Evolutionary conservation across 176 grass and related monocot species (phyloP).

Genomic region (Eragrostis nindensis): DNA sequence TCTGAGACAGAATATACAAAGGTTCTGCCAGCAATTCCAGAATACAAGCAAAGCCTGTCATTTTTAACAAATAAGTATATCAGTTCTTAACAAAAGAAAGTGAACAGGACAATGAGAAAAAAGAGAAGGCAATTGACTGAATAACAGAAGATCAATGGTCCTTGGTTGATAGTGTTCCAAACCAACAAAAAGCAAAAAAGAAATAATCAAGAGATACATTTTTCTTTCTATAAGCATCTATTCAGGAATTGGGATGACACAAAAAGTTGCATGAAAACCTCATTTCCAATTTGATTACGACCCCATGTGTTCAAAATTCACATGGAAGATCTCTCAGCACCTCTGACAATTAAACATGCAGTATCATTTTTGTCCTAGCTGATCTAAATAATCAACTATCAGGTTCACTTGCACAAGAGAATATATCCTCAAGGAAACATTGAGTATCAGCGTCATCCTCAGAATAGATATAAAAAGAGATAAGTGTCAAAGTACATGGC

Average conservation of each 20-base stretch:
- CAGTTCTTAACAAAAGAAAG: constrained; percentile 28
- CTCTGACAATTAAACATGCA: constrained; percentile 20
- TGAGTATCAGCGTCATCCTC: neutral
- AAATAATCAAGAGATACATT: constrained; percentile 2
- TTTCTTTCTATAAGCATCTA: neutral
- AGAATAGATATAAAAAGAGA: constrained; percentile 20
- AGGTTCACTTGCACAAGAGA: neutral
- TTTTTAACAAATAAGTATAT: constrained; percentile 37
- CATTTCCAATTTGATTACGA: neutral
- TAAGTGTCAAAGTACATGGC: neutral
- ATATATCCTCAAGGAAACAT: constrained; percentile 14
- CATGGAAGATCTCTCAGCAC: neutral
- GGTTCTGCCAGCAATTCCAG: constrained; percentile 94
- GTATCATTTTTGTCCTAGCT: neutral
- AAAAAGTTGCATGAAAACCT: constrained; percentile 23
- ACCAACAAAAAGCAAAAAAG: neutral
- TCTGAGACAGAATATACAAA: constrained; percentile 94
- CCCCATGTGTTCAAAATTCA: constrained; percentile 3
- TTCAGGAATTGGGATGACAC: neutral
- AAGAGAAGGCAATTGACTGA: neutral
- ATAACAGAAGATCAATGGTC: neutral
- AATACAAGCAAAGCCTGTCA: constrained; percentile 93
- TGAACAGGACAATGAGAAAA: neutral
- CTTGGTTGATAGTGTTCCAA: constrained; percentile 7
- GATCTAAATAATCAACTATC: constrained; percentile 26